Evolutionary conservation across 495 filamentous ascomycete genomes (phyloP), one percentile per base, ranked within the genome.

Genomic region (Lindgomyces ingoldianus): DNA sequence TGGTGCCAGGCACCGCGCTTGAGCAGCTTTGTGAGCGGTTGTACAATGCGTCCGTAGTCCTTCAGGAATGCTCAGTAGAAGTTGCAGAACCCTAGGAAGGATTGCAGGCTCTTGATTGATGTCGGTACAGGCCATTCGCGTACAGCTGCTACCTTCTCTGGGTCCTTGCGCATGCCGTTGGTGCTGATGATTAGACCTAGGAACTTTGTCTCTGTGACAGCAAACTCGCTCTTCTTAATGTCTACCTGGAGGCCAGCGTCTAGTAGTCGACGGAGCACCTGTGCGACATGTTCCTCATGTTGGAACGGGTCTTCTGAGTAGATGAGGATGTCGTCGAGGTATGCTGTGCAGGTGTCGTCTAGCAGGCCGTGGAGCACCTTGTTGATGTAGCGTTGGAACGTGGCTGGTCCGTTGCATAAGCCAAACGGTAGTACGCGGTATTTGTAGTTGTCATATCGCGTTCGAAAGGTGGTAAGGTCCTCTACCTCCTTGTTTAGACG

Each of bases 1-100:
- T 81, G 81, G 51, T 78, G 69, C 61, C 84, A 42, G 74, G 72
- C 57, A 62, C 59, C 11, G 47, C 67, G 0, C 67, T 51, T 60
- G 51, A 63, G 4, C 4, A 47, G 21, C 8, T 18, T 12, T 2
- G 50, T 49, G 12, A 67, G 62, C 14, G 66, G 65, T 48, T 45
- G 21, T 24, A 65, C 53, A 27, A 70, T 49, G 4, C 44, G 29
- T 14, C 60, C 61, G 57, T 66, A 78, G 22, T 65, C 45, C 14
- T 61, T 54, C 42, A 78, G 73, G 61, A 77, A 78, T 11, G 29
- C 4, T 29, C 57, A 33, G 49, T 76, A 78, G 65, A 78, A 78
- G 64, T 78, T 78, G 11, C 56, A 57, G 57, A 77, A 77, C 9
- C 67, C 71, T 56, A 75, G 56, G 49, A 78, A 76, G 1, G 54